A percentile compares a stretch with the other conserved stretches of the same genome.
These are phyloP conservation scores for Geranomyces michiganensis DNA, from an alignment of 192 early-diverging fungal genomes.

Conservation along the genomic window DNA sequence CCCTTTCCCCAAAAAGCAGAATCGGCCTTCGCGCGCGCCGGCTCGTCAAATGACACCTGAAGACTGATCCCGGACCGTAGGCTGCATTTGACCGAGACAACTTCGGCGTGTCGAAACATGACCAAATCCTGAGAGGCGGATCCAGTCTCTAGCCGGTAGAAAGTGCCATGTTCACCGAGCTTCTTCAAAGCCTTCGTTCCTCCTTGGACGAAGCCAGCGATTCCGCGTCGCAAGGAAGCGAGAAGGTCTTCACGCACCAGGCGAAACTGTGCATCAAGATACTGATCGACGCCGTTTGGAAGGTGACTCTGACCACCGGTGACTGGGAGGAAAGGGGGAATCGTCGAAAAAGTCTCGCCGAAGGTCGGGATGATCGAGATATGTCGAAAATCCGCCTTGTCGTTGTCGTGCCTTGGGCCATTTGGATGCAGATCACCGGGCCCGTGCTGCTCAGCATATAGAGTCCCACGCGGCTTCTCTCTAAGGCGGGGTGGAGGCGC, in stretches of 20 bases:
- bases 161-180: background rate
- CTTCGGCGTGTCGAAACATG: slow-evolving; percentile 11
- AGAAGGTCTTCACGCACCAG: slow-evolving; percentile 64
- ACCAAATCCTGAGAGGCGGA: slow-evolving; percentile 18
- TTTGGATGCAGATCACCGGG: slow-evolving; percentile 38
- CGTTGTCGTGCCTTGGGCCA: slow-evolving; percentile 59
- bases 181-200: slow-evolving; percentile 13
- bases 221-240: slow-evolving; percentile 42
- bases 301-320: slow-evolving; percentile 40
- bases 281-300: slow-evolving; percentile 47
- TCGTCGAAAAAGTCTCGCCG: slow-evolving; percentile 46
- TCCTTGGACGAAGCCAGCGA: slow-evolving; percentile 44
- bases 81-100: slow-evolving; percentile 10
- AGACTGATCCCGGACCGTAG: slow-evolving; percentile 1
- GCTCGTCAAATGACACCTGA: slow-evolving; percentile 8
- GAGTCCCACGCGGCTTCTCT: background rate
- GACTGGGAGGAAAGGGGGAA: slow-evolving; percentile 53
- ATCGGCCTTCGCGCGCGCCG: background rate
- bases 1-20: slow-evolving; percentile 16
- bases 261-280: slow-evolving; percentile 63
- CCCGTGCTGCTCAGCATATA: background rate
- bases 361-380: slow-evolving; percentile 60
- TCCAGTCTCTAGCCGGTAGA: slow-evolving; percentile 7
- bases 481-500: background rate
- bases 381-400: slow-evolving; percentile 43